Conservation (phyloP, 495 filamentous ascomycete species). For the Halenospora varia region DNA sequence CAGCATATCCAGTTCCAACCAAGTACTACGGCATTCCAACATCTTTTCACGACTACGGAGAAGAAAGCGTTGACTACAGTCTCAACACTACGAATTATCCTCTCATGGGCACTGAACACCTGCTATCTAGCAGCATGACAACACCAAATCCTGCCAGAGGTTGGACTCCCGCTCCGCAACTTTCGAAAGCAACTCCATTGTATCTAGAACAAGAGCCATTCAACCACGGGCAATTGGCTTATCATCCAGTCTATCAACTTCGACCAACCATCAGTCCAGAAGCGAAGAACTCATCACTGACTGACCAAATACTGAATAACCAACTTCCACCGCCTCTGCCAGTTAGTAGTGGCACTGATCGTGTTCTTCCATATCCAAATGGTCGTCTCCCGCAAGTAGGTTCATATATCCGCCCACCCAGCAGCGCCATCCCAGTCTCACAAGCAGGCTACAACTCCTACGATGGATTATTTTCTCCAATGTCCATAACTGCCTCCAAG, state of each 20-base stretch:
- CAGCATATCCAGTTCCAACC: constrained; percentile 33
- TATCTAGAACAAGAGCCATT: constrained; percentile 21
- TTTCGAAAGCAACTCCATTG: constrained; percentile 6
- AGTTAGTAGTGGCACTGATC: constrained; percentile 30
- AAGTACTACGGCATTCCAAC: constrained; percentile 19
- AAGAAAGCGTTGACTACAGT: constrained; percentile 39
- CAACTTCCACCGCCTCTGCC: constrained; percentile 38
- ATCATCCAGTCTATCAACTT: constrained; percentile 19
- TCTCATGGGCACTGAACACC: constrained; percentile 30
- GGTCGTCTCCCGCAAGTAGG: constrained; percentile 24
- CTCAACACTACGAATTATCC: constrained; percentile 28
- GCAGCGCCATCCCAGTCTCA: not conserved
- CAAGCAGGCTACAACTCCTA: constrained; percentile 11
- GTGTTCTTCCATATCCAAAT: constrained; percentile 35
- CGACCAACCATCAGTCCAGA: constrained; percentile 1
- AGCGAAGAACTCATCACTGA: constrained; percentile 22
- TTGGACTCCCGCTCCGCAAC: constrained; percentile 25
- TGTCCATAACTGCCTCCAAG: constrained; percentile 7
- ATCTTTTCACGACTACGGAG: constrained; percentile 25
- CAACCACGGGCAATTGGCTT: constrained; percentile 13
- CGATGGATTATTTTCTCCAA: constrained; percentile 7
- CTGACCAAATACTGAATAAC: constrained; percentile 22
- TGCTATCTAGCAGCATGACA: constrained; percentile 25
- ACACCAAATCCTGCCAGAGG: constrained; percentile 31
- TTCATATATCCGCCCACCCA: constrained; percentile 22